A percentile compares a stretch with the other conserved stretches of the same genome.
Evolutionary conservation across 2,329 filamentous ascomycete genomes (phyloP).

Genomic region (Trichocomaceae sp.): DNA sequence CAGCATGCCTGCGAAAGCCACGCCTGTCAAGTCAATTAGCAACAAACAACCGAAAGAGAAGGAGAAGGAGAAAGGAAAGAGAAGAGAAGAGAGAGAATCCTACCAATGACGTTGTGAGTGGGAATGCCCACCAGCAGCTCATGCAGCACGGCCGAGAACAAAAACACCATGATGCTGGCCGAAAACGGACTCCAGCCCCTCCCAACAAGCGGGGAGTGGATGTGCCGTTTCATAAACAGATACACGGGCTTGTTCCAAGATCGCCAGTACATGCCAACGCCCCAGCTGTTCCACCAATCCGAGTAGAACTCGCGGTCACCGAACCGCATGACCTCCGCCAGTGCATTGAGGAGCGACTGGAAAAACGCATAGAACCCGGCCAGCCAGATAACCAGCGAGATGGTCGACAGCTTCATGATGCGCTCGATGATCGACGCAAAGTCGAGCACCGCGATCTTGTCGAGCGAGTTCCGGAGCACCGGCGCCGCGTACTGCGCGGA

Average conservation of each 20-base stretch:
- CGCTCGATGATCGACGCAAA: constrained; percentile 77
- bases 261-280: constrained; percentile 83
- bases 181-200: constrained; percentile 66
- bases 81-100: constrained; percentile 21
- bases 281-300: constrained; percentile 95
- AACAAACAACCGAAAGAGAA: background rate
- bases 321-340: constrained; percentile 84
- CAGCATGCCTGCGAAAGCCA: constrained; percentile 92
- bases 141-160: constrained; percentile 81
- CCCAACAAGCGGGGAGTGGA: constrained; percentile 81
- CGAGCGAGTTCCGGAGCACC: constrained; percentile 78
- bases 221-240: constrained; percentile 89
- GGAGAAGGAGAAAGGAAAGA: no score
- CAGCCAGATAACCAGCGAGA: constrained; percentile 93
- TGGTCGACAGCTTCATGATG: constrained; percentile 89
- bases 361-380: constrained; percentile 96
- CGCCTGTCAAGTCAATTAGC: constrained; percentile 48
- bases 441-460: constrained; percentile 76
- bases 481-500: constrained; percentile 92
- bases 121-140: constrained; percentile 90
- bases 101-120: constrained; percentile 87
- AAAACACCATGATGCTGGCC: constrained; percentile 77
- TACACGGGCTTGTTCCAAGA: constrained; percentile 98
- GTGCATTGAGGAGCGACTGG: constrained; percentile 82
- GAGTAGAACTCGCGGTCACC: constrained; percentile 92